These are phyloP conservation scores for Phytophthora melonis DNA, from an alignment of 352 stramenopile species.

Conservation along the genomic window DNA sequence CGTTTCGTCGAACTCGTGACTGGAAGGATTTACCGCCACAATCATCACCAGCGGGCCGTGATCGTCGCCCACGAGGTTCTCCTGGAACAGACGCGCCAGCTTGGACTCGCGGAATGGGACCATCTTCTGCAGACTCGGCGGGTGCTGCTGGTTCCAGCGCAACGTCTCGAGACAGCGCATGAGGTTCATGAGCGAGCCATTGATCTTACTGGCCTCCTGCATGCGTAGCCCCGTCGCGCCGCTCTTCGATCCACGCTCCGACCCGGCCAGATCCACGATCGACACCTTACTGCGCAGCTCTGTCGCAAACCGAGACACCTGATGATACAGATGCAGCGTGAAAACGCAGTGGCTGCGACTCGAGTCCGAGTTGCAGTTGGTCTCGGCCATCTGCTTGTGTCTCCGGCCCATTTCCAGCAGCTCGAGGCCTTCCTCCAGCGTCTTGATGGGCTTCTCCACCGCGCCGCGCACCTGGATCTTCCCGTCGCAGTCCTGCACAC, in stretches of 20 bases:
- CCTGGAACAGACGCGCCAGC: slow-evolving; percentile 96
- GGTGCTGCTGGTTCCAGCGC: slow-evolving; percentile 92
- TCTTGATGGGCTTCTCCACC: slow-evolving; percentile 68
- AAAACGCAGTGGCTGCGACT: slow-evolving; percentile 93
- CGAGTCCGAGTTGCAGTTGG: slow-evolving; percentile 90
- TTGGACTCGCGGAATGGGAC: slow-evolving; percentile 99
- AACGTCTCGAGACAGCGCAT: slow-evolving; percentile 97
- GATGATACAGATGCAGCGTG: slow-evolving; percentile 80
- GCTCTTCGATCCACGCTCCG: slow-evolving; percentile 78
- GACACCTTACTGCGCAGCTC: slow-evolving; percentile 72
- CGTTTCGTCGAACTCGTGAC: slow-evolving; percentile 96
- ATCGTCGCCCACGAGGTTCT: slow-evolving; percentile 90
- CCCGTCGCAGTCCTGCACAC: slow-evolving; percentile 88
- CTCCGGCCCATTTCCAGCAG: slow-evolving; percentile 72
- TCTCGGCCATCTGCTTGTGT: slow-evolving; percentile 89
- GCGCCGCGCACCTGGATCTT: slow-evolving; percentile 91
- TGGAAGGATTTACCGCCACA: slow-evolving; percentile 95
- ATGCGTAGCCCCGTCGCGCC: slow-evolving; percentile 89
- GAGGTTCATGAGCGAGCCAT: slow-evolving; percentile 97
- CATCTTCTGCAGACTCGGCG: slow-evolving; percentile 80
- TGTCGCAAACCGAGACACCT: slow-evolving; percentile 26
- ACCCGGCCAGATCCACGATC: slow-evolving; percentile 96
- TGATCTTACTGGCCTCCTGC: slow-evolving; percentile 99
- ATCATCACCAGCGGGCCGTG: slow-evolving; percentile 95
- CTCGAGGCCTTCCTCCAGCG: slow-evolving; percentile 74